Evolutionary conservation across 768 basidiomycete genomes (phyloP).

Genomic region (Rhodotorula sphaerocarpa): DNA sequence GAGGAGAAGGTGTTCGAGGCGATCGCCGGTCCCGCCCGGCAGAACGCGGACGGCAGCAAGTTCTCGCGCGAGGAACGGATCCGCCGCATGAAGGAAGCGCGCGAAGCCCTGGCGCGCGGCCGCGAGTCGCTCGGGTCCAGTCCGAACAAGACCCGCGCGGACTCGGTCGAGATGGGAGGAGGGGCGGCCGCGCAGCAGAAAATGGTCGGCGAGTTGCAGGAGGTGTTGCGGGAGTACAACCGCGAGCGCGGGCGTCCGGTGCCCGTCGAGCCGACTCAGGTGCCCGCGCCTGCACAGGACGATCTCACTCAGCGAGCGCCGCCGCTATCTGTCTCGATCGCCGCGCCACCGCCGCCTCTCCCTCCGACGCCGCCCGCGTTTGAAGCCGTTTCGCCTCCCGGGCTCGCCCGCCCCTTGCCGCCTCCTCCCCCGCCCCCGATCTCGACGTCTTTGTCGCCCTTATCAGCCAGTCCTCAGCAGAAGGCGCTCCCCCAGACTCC

Average conservation of each 20-base stretch:
- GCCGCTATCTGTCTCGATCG: too few relatives aligned
- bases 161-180: too few relatives aligned
- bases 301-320: too few relatives aligned
- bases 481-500: background rate
- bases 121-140: background rate
- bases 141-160: background rate
- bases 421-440: too few relatives aligned
- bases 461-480: too few relatives aligned
- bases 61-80: conserved; percentile 30
- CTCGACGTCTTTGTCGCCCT: too few relatives aligned
- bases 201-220: conserved; percentile 29
- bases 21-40: conserved; percentile 1
- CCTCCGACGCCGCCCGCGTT: too few relatives aligned
- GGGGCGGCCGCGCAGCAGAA: conserved; percentile 3
- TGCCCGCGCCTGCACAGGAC: too few relatives aligned
- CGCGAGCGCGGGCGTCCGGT: conserved; percentile 2
- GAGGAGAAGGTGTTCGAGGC: conserved; percentile 30
- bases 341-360: too few relatives aligned
- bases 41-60: background rate
- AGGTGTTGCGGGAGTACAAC: conserved; percentile 18
- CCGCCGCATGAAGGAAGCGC: conserved; percentile 23
- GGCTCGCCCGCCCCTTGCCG: too few relatives aligned
- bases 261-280: too few relatives aligned
- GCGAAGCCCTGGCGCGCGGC: conserved; percentile 10
- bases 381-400: too few relatives aligned